phyloP scores from a whole-genome alignment of 2,329 filamentous ascomycete species.

The Pseudocercospora vitis region DNA sequence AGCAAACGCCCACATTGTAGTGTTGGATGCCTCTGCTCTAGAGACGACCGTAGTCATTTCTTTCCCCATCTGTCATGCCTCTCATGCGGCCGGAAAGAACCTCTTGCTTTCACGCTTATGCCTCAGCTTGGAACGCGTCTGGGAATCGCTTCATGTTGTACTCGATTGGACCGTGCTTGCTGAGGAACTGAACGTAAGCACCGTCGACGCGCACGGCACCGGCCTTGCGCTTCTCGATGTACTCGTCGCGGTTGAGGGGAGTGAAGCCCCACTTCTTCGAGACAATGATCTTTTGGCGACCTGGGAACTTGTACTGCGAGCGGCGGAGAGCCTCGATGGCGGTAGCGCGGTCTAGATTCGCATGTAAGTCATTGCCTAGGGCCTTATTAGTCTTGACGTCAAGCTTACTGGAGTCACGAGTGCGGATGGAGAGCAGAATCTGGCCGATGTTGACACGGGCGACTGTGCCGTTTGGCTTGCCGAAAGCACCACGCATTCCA shows the following conservation, averaged over 20 bases:
- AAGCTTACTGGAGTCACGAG: conserved; percentile 81
- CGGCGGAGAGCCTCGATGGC: conserved; percentile 98
- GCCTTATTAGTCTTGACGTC: background rate
- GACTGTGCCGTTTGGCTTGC: conserved; percentile 98
- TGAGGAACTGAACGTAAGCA: conserved; percentile 99
- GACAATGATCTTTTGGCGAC: conserved; percentile 99
- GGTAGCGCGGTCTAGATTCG: conserved; percentile 76
- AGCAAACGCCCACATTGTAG: background rate
- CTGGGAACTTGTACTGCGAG: conserved; percentile 99
- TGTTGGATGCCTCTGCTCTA: conserved; percentile 5
- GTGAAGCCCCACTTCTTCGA: conserved; percentile 99
- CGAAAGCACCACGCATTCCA: conserved; percentile 99
- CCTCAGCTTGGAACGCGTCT: conserved; percentile 68
- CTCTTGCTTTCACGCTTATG: conserved; percentile 30
- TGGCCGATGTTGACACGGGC: conserved; percentile 99
- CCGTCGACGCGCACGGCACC: conserved; percentile 95
- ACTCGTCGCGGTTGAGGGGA: conserved; percentile 94
- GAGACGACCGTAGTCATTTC: conserved; percentile 5
- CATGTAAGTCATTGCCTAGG: conserved; percentile 23
- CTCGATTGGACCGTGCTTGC: conserved; percentile 83
- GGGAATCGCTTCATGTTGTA: conserved; percentile 95
- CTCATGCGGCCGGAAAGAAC: conserved; percentile 10
- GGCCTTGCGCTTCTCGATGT: conserved; percentile 89
- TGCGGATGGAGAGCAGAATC: conserved; percentile 96
- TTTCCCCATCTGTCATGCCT: conserved; percentile 12